phyloP scores from a whole-genome alignment of 257 asterid species.

The Solanum virginianum region DNA sequence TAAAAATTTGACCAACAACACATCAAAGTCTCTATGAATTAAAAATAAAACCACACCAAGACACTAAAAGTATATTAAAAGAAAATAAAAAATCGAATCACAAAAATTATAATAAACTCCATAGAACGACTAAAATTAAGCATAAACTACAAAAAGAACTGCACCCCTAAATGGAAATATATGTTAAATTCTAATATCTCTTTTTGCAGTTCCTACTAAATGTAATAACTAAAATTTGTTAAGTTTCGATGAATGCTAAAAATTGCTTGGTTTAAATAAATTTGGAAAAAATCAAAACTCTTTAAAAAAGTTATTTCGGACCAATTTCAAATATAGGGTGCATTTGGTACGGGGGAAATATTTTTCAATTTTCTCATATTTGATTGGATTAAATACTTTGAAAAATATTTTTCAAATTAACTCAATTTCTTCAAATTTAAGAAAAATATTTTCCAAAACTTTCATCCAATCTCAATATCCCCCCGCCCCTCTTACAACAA shows the following conservation, averaged over 20 bases:
- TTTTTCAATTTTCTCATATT: too few species aligned
- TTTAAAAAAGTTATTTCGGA: background rate
- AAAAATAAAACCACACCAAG: background rate
- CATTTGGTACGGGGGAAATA: too few species aligned
- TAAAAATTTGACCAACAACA: background rate
- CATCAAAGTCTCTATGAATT: background rate
- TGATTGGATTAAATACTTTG: too few species aligned
- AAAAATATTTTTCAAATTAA: too few species aligned
- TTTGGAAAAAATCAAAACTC: background rate
- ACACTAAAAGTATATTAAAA: background rate
- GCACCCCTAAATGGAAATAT: background rate
- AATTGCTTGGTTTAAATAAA: too few species aligned
- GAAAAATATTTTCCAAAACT: too few species aligned
- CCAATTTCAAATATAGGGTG: background rate
- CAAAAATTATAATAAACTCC: background rate
- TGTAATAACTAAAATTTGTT: too few species aligned
- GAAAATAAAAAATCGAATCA: fast-evolving
- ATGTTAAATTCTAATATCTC: background rate
- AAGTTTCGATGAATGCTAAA: too few species aligned
- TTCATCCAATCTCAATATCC: too few species aligned
- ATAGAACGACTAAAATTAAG: background rate
- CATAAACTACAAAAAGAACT: background rate
- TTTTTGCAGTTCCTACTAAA: background rate
- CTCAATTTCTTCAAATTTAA: too few species aligned
- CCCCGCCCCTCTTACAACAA: too few species aligned